Percentiles rank a stretch among this genome's conserved stretches.
These are phyloP conservation scores for Hymenoscyphus fraxineus DNA, from an alignment of 2,329 filamentous ascomycete species.

Conservation along the genomic window DNA sequence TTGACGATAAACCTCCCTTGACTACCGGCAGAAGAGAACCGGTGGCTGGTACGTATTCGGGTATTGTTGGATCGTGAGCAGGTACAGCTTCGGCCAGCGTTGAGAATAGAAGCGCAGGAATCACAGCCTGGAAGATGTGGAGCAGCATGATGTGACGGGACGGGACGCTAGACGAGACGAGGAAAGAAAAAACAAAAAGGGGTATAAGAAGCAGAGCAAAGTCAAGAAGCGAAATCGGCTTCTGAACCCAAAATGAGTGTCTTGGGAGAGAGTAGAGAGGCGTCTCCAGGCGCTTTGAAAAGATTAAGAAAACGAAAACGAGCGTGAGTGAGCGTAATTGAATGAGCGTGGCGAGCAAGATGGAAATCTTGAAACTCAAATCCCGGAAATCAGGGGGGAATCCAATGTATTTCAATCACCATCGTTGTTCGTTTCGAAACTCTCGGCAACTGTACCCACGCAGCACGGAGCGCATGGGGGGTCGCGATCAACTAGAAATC, in stretches of 20 bases:
- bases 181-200: conserved; percentile 5
- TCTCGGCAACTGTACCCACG: background rate
- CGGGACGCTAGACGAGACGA: background rate
- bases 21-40: background rate
- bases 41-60: background rate
- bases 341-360: background rate
- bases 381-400: background rate
- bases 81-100: conserved; percentile 9
- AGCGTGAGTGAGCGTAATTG: background rate
- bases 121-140: conserved; percentile 7
- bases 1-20: background rate
- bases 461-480: background rate
- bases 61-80: background rate
- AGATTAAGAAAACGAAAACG: background rate
- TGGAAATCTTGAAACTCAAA: background rate
- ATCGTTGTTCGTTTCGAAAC: background rate
- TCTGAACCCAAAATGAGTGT: conserved; percentile 14
- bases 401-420: background rate
- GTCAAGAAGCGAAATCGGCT: background rate
- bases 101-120: conserved; percentile 16
- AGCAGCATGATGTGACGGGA: conserved; percentile 12
- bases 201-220: background rate
- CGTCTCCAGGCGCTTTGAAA: conserved; percentile 19
- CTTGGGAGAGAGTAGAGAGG: conserved; percentile 8
- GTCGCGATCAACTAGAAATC: background rate